A percentile compares a stretch with the other conserved stretches of the same genome.
phyloP scores from a whole-genome alignment of 305 asterid genomes.

The Withania somnifera region DNA sequence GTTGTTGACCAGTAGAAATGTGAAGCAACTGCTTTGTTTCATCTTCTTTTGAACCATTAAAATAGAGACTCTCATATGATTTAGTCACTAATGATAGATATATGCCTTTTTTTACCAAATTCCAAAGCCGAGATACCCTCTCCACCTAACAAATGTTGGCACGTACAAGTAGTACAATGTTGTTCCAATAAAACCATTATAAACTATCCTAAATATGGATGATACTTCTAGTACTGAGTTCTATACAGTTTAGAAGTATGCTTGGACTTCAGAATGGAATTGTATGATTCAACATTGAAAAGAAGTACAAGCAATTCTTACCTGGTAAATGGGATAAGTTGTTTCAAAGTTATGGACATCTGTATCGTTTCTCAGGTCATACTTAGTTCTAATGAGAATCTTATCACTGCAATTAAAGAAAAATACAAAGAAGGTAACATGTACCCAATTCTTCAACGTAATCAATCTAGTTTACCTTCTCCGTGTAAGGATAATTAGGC shows the following conservation, averaged over 20 bases:
- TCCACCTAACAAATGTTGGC: too few relatives aligned
- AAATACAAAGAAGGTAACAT: neutral
- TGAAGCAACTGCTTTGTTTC: too few relatives aligned
- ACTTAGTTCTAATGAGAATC: conserved; percentile 96
- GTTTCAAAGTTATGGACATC: conserved; percentile 89
- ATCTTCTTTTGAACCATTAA: too few relatives aligned
- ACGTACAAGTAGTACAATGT: too few relatives aligned
- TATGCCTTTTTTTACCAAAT: too few relatives aligned
- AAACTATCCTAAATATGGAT: too few relatives aligned
- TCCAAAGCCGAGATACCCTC: too few relatives aligned
- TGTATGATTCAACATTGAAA: neutral
- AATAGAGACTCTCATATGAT: too few relatives aligned
- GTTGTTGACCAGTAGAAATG: too few relatives aligned
- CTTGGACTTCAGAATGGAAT: neutral
- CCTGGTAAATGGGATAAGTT: conserved; percentile 79
- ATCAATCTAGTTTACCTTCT: conserved; percentile 53
- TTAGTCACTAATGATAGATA: too few relatives aligned
- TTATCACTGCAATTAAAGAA: conserved; percentile 57
- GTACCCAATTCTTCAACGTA: neutral
- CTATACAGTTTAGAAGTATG: neutral
- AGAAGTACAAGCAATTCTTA: neutral
- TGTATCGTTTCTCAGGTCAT: conserved; percentile 94
- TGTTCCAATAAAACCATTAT: too few relatives aligned
- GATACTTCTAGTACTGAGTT: neutral
- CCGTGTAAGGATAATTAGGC: conserved; percentile 96